These are phyloP conservation scores for Claviceps sorghi DNA, from an alignment of 2,329 filamentous ascomycete genomes.

Conservation along the genomic window DNA sequence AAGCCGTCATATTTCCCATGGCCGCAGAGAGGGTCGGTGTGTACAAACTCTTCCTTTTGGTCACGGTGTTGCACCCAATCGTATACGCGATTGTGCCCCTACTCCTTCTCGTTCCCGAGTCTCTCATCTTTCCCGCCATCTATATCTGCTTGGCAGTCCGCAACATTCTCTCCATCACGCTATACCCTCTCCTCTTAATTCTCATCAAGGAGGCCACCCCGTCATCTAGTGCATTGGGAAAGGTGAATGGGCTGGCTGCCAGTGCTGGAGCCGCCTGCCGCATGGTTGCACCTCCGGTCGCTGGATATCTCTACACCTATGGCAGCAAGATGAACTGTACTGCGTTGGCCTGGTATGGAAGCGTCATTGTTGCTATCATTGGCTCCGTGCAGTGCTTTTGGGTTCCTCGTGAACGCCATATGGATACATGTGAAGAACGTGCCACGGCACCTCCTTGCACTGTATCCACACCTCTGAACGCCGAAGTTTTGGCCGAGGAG, in stretches of 20 bases:
- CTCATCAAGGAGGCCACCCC: conserved; percentile 54
- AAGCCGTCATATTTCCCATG: conserved; percentile 46
- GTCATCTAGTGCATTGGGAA: conserved; percentile 39
- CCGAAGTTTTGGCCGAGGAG: conserved; percentile 19
- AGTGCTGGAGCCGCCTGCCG: conserved; percentile 51
- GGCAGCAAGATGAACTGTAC: conserved; percentile 45
- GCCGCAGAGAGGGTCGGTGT: conserved; percentile 44
- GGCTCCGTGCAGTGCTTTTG: conserved; percentile 48
- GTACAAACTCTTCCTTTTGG: conserved; percentile 42
- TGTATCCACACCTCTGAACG: conserved; percentile 9
- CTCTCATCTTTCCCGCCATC: conserved; percentile 39
- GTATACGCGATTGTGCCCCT: conserved; percentile 45
- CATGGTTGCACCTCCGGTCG: conserved; percentile 51
- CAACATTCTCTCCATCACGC: conserved; percentile 46
- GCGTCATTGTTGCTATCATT: conserved; percentile 38
- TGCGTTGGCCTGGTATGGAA: conserved; percentile 49
- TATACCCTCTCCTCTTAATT: conserved; percentile 53
- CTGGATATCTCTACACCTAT: conserved; percentile 48
- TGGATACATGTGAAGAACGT: conserved; percentile 17
- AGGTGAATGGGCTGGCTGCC: conserved; percentile 51
- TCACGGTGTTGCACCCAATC: conserved; percentile 46
- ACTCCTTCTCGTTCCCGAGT: conserved; percentile 39
- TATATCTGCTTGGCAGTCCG: conserved; percentile 43
- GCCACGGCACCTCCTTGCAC: conserved; percentile 8
- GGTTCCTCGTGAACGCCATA: conserved; percentile 23